Conservation (phyloP, 140 eudicot genomes). For the Stevia rebaudiana region DNA sequence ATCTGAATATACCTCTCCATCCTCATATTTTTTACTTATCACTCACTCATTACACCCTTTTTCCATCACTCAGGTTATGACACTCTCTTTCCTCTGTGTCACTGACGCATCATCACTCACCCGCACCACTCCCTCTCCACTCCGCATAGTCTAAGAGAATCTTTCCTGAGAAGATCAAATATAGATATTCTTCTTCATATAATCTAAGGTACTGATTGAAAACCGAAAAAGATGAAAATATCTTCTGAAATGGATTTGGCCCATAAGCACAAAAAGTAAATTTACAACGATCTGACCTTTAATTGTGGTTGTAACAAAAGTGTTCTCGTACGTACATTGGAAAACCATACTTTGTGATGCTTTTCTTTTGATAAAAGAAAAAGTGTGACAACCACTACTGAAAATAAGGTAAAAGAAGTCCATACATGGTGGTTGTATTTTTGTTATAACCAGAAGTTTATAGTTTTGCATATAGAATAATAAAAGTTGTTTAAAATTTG, state of each 20-base stretch:
- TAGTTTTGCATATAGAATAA: not conserved
- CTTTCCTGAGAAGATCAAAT: not conserved
- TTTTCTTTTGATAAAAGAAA: slow-evolving; percentile 19
- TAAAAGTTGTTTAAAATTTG: not conserved
- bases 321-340: slow-evolving; percentile 10
- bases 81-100: no score
- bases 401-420: not conserved
- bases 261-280: slow-evolving; percentile 4
- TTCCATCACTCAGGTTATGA: no score
- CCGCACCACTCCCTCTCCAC: no score
- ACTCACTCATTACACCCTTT: no score
- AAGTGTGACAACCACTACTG: not conserved
- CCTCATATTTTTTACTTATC: no score
- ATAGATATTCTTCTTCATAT: no score
- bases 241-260: not conserved
- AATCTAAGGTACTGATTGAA: no score
- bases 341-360: slow-evolving; percentile 15
- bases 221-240: not conserved
- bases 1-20: no score
- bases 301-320: slow-evolving; percentile 24
- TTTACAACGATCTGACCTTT: slow-evolving; percentile 20
- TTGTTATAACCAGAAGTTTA: no score
- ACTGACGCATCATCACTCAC: no score
- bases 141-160: no score
- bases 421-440: not conserved